Percentiles rank a stretch among this genome's conserved stretches.
phyloP scores from a whole-genome alignment of 164 flowering plant species.

The Malania oleifera region DNA sequence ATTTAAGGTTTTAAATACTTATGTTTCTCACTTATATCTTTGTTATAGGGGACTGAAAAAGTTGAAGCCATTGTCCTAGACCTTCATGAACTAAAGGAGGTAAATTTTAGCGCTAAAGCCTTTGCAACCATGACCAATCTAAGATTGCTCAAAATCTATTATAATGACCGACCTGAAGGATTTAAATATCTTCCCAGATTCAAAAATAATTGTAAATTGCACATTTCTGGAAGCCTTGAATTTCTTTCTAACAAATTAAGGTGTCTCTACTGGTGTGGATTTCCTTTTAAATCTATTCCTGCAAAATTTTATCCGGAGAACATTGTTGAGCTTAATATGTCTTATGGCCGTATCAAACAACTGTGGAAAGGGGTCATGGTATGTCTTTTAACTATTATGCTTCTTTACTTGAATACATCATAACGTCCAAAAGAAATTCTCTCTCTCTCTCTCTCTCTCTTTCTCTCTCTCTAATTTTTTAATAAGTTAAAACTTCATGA shows the following conservation, averaged over 20 bases:
- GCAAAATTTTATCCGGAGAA: slow-evolving; percentile 2
- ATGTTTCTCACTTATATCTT: neutral
- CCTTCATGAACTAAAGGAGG: neutral
- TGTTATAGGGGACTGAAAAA: slow-evolving; percentile 7
- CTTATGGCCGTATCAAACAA: slow-evolving; percentile 6
- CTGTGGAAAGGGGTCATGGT: slow-evolving; percentile 10
- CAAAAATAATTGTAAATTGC: too few species aligned
- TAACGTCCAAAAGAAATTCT: too few species aligned
- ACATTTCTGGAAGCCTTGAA: too few species aligned
- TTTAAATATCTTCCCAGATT: slow-evolving; percentile 3
- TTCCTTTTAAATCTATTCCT: slow-evolving; percentile 14
- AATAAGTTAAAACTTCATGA: too few species aligned
- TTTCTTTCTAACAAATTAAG: too few species aligned
- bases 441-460: too few species aligned
- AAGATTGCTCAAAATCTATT: slow-evolving; percentile 12
- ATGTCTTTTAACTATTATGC: neutral
- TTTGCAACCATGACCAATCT: slow-evolving; percentile 14
- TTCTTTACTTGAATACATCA: neutral
- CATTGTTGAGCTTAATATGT: slow-evolving; percentile 17
- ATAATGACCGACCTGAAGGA: neutral
- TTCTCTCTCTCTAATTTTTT: too few species aligned
- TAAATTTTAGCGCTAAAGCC: neutral
- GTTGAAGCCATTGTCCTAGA: slow-evolving; percentile 4
- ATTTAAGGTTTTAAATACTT: too few species aligned
- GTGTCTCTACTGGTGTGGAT: slow-evolving; percentile 18